Evolutionary conservation across 2,329 filamentous ascomycete species (phyloP).

Genomic region (Dothidotthia symphoricarpi): DNA sequence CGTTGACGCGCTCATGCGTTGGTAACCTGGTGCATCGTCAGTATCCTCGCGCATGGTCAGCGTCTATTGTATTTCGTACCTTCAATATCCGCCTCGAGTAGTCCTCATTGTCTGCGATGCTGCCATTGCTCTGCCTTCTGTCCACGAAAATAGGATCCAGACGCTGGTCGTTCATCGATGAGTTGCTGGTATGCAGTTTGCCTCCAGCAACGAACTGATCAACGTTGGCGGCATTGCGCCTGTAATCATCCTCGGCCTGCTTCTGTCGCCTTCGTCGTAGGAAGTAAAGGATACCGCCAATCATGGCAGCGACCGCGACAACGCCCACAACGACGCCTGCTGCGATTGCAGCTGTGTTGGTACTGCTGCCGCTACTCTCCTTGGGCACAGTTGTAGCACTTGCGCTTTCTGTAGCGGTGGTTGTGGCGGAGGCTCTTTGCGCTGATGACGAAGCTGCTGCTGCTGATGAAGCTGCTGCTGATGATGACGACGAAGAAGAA

Average conservation of each 20-base stretch:
- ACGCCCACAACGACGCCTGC: slow-evolving; percentile 86
- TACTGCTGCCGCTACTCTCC: slow-evolving; percentile 26
- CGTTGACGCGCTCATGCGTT: slow-evolving; percentile 31
- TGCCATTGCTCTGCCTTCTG: slow-evolving; percentile 85
- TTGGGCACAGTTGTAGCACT: slow-evolving; percentile 30
- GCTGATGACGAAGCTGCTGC: slow-evolving; percentile 14
- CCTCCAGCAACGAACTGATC: slow-evolving; percentile 67
- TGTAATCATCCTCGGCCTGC: slow-evolving; percentile 80
- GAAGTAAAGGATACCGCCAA: slow-evolving; percentile 70
- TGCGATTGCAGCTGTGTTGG: slow-evolving; percentile 81
- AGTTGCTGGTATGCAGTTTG: slow-evolving; percentile 61
- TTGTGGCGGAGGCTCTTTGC: slow-evolving; percentile 29
- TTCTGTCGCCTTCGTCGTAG: slow-evolving; percentile 73
- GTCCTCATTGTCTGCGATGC: slow-evolving; percentile 95
- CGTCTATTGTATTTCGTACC: slow-evolving; percentile 52
- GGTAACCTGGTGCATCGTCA: slow-evolving; percentile 33
- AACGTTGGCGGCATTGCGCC: slow-evolving; percentile 74
- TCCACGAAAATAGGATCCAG: slow-evolving; percentile 82
- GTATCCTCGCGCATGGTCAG: slow-evolving; percentile 4
- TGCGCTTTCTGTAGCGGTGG: slow-evolving; percentile 27
- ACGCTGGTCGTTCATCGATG: slow-evolving; percentile 75
- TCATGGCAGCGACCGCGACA: slow-evolving; percentile 63
- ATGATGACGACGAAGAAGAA: slow-evolving; percentile 20
- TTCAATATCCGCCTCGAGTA: slow-evolving; percentile 94
- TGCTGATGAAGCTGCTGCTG: slow-evolving; percentile 17